A percentile compares a stretch with the other conserved stretches of the same genome.
Conservation (phyloP, 176 grass and related monocot genomes). For the Oryza nivara region DNA sequence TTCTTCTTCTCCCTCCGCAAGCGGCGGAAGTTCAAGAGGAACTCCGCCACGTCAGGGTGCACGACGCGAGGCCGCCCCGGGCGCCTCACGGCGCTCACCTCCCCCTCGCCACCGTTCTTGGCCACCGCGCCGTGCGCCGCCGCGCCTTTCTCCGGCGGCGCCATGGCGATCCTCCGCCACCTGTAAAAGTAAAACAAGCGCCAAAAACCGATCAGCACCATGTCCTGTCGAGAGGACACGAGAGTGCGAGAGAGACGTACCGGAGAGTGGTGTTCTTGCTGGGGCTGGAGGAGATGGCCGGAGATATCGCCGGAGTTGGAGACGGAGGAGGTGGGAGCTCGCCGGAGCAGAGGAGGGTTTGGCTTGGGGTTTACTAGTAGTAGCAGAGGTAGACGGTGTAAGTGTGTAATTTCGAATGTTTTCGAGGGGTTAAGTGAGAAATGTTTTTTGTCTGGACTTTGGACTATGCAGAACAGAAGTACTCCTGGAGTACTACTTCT, state of each 20-base stretch:
- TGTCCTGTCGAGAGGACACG: neutral
- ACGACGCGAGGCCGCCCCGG: conserved; percentile 26
- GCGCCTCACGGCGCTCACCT: neutral
- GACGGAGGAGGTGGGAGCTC: neutral
- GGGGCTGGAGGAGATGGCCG: neutral
- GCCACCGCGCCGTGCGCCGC: neutral
- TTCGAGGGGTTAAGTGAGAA: neutral
- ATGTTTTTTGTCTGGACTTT: neutral
- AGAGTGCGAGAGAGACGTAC: neutral
- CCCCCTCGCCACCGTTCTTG: neutral
- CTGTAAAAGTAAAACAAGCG: neutral
- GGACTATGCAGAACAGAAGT: neutral
- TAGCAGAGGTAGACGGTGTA: no score
- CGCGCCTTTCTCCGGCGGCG: neutral
- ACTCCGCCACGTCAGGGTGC: conserved; percentile 41
- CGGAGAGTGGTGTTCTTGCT: neutral
- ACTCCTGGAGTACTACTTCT: no score
- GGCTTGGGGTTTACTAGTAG: conserved; percentile 17
- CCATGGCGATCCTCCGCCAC: conserved; percentile 5
- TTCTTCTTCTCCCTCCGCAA: neutral
- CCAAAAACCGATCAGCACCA: neutral
- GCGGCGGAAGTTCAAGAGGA: conserved; percentile 14
- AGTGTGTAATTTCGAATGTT: neutral
- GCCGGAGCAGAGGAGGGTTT: neutral
- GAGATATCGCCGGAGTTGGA: neutral